Base-by-base conservation (phyloP, 2,329 filamentous ascomycete genomes). In the Ilyonectria sp. region DNA sequence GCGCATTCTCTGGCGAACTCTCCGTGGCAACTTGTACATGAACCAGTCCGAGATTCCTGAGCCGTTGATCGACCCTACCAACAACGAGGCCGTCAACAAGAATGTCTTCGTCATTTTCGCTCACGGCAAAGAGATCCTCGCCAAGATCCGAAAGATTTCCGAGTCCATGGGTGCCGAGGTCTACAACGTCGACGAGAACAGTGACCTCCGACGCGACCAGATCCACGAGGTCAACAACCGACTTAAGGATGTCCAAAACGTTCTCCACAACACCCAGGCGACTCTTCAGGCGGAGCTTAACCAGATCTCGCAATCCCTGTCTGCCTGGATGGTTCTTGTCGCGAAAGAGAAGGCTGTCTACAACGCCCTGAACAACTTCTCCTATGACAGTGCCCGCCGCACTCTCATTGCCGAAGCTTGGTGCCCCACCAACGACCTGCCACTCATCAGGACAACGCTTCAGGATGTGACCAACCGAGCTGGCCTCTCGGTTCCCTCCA, bases 31-130 rank as follows among this genome's bases (percentile, higher is more conserved):
- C 82, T 86, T 99, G 71, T 99, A 98, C 87, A 99, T 99, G 96
- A 99, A 99, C 84, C 97, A 99, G 86, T 95, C 95, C 46, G 96
- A 99, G 86, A 99, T 99, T 69, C 92, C 94, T 8, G 95, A 99
- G 80, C 91, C 94, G 43, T 92, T 99, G 74, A 87, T 97, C 79
- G 94, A 99, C 81, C 95, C 96, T 17, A 89, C 92, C 79, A 97
- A 90, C 84, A 98, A 98, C 80, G 95, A 98, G 83, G 87, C 93
- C 71, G 88, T 97, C 75, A 91, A 93, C 86, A 99, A 99, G 90
- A 99, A 98, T 76, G 96, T 99, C 63, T 99, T 99, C 78, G 95
- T 99, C 78, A 99, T 99, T 81, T 99, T 99, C 76, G 96, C 96
- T 13, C 96, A 99, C 78, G 96, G 96, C 79, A 97, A 97, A 83